Conservation (phyloP, 805 yeast species). For the Wickerhamomyces queroliae region DNA sequence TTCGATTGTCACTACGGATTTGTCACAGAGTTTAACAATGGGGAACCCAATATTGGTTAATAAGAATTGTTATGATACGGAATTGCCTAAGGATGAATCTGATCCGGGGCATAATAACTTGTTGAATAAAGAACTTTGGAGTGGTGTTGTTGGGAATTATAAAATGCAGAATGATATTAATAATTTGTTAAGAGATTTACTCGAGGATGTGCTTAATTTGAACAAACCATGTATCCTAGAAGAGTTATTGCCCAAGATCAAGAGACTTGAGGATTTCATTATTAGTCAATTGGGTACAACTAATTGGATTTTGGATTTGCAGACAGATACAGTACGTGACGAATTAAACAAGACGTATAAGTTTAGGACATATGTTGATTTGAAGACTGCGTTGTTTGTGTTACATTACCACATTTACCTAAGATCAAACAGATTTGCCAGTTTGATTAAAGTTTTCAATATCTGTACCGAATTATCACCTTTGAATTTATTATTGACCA, state of each 20-base stretch:
- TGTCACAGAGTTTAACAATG: slow-evolving; percentile 35
- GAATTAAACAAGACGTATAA: slow-evolving; percentile 20
- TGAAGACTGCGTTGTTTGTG: slow-evolving; percentile 19
- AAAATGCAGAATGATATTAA: slow-evolving; percentile 26
- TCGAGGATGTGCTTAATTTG: slow-evolving; percentile 35
- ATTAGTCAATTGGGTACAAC: slow-evolving; percentile 24
- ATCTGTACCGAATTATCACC: slow-evolving; percentile 20
- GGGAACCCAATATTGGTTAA: slow-evolving; percentile 42
- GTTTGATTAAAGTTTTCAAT: slow-evolving; percentile 11
- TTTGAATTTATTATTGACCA: slow-evolving; percentile 17
- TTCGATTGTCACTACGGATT: slow-evolving; percentile 39
- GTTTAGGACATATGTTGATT: slow-evolving; percentile 22
- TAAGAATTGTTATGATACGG: slow-evolving; percentile 42
- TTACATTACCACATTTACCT: slow-evolving; percentile 21
- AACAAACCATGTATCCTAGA: slow-evolving; percentile 30
- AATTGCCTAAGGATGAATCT: slow-evolving; percentile 34
- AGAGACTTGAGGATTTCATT: slow-evolving; percentile 32
- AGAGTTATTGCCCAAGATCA: slow-evolving; percentile 29
- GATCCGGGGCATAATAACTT: slow-evolving; percentile 30
- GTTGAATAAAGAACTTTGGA: slow-evolving; percentile 35
- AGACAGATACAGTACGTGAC: slow-evolving; percentile 12
- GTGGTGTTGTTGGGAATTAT: slow-evolving; percentile 29
- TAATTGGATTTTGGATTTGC: slow-evolving; percentile 21
- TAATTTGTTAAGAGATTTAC: slow-evolving; percentile 25
- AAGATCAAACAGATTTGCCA: slow-evolving; percentile 3